Evolutionary conservation across 805 yeast species (phyloP), one percentile per base, ranked within the genome.

Genomic region (Cyberlindnera petersonii): DNA sequence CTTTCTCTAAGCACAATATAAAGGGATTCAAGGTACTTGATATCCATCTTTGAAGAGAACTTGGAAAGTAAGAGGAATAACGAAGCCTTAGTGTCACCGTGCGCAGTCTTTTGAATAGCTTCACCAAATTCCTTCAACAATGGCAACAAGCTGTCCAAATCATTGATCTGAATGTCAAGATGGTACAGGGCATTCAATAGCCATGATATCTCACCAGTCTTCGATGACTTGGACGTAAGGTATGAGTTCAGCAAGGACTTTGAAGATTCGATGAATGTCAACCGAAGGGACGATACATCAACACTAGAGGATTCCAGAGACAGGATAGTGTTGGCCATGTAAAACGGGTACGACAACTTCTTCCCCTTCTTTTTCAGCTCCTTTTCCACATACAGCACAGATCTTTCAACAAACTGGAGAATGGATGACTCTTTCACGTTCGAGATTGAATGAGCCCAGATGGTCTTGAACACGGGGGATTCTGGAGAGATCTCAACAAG

Each of bases 381-480:
- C 17, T 53, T 44, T 8, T 37, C 23, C 17, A 61, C 42, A 31
- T 38, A 26, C 4, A 46, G 26, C 3, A 56, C 33, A 1, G 56
- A 31, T 4, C 30, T 21, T 2, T 38, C 24, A 4, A 65, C 24
- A 36, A 59, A 71, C 2, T 37, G 19, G n/a, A 42, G 35, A 31
- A 56, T 53, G 3, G 48, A 29, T 1, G 39, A 15, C 26, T 64
- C 71, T 15, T 64, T 63, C 5, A 50, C 36, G 43, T 74, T 76
- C 13, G 60, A 58, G 17, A 68, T 31, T 47, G 74, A 70, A 28
- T 65, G 60, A 0, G 26, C 33, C 68, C 77, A 68, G 1, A 77
- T 47, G 1, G 41, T 47, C 29, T 63, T 52, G 32, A 69, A 62
- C 5, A 75, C 53, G 2, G 40, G 10, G 11, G 52, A 46, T 0